Conservation (phyloP, 2,329 filamentous ascomycete species). For the Rugonectria rugulosa region DNA sequence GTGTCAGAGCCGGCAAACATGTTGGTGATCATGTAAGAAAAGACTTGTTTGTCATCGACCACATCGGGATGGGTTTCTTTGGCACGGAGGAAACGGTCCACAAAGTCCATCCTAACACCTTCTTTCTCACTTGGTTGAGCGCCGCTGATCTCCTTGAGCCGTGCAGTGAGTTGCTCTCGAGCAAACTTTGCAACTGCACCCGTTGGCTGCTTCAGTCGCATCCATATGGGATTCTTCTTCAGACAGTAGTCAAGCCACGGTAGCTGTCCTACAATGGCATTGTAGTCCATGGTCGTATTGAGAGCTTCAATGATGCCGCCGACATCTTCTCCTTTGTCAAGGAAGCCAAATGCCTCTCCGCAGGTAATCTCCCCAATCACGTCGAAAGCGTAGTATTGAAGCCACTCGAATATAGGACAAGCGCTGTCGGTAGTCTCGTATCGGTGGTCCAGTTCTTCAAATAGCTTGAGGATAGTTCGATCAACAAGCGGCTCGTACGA, state of each 20-base stretch:
- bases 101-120: not conserved
- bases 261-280: constrained; percentile 28
- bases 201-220: constrained; percentile 15
- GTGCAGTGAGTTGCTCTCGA: constrained; percentile 12
- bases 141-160: constrained; percentile 11
- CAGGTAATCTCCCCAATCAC: constrained; percentile 33
- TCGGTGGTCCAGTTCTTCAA: constrained; percentile 22
- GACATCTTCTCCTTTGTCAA: constrained; percentile 24
- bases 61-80: constrained; percentile 28
- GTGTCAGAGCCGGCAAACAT: constrained; percentile 30
- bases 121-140: not conserved
- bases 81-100: constrained; percentile 30
- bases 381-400: constrained; percentile 31
- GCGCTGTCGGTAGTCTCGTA: constrained; percentile 12
- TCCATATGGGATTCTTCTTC: constrained; percentile 31
- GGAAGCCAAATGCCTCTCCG: constrained; percentile 24
- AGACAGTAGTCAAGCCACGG: constrained; percentile 34
- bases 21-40: constrained; percentile 34
- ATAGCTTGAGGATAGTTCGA: constrained; percentile 24
- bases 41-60: constrained; percentile 28
- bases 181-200: constrained; percentile 11
- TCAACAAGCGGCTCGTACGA: constrained; percentile 33
- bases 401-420: constrained; percentile 34
- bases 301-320: constrained; percentile 24
- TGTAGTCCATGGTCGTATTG: constrained; percentile 28